These are phyloP conservation scores for Solanum hybrid DNA, from an alignment of 305 asterid genomes.

Conservation along the genomic window DNA sequence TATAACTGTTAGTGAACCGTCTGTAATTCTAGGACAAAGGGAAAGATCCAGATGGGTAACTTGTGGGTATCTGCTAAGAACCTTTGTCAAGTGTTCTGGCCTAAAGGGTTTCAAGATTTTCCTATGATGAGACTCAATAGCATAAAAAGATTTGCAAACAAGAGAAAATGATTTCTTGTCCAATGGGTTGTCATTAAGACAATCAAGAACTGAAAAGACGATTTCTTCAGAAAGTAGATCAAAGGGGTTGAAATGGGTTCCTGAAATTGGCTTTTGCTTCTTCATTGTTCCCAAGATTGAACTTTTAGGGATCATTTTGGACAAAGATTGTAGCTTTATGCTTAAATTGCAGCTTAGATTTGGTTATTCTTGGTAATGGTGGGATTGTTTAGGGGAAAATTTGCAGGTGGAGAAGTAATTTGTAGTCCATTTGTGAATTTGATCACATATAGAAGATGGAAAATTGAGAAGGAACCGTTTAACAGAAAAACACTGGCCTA, in stretches of 20 bases:
- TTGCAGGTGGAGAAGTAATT: background rate
- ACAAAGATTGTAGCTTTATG: background rate
- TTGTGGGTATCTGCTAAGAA: slow-evolving; percentile 38
- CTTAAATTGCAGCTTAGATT: background rate
- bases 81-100: slow-evolving; percentile 38
- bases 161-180: slow-evolving; percentile 61
- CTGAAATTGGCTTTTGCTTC: slow-evolving; percentile 18
- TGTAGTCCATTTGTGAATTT: background rate
- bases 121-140: slow-evolving; percentile 29
- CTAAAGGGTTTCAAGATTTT: slow-evolving; percentile 48
- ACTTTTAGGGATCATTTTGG: background rate
- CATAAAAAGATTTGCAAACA: slow-evolving; percentile 50
- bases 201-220: slow-evolving; percentile 52
- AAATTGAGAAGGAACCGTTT: slow-evolving; percentile 14
- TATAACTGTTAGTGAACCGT: slow-evolving; percentile 31
- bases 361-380: background rate
- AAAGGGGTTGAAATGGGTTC: slow-evolving; percentile 30
- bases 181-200: slow-evolving; percentile 45
- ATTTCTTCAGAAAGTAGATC: slow-evolving; percentile 65
- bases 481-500: slow-evolving; percentile 20
- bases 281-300: slow-evolving; percentile 21
- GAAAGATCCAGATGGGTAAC: slow-evolving; percentile 60
- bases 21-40: slow-evolving; percentile 59
- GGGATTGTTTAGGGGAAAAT: background rate
- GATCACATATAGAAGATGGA: background rate